Evolutionary conservation across 2,329 filamentous ascomycete genomes (phyloP).

Genomic region (Sarocladium kiliense): DNA sequence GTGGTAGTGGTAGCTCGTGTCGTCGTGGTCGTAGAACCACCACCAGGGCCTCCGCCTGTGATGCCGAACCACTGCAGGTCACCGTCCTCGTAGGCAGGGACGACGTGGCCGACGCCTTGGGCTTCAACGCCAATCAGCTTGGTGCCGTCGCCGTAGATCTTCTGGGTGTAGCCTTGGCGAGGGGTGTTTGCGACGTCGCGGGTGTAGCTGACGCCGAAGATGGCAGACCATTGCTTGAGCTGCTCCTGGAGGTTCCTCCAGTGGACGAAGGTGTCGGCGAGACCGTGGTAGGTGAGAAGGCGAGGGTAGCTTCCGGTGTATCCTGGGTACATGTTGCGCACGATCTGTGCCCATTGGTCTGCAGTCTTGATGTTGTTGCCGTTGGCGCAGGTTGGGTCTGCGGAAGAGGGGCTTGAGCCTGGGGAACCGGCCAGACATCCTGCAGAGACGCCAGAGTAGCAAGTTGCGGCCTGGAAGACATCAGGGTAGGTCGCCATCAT

Average conservation of each 20-base stretch:
- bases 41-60: slow-evolving; percentile 4
- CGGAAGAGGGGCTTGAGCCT: slow-evolving; percentile 3
- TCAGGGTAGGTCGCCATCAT: slow-evolving; percentile 49
- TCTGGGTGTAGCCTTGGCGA: slow-evolving; percentile 23
- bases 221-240: slow-evolving; percentile 17
- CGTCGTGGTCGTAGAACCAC: slow-evolving; percentile 3
- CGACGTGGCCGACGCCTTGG: slow-evolving; percentile 24
- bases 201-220: slow-evolving; percentile 16
- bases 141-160: slow-evolving; percentile 27
- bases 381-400: slow-evolving; percentile 44
- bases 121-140: slow-evolving; percentile 24
- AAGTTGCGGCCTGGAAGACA: slow-evolving; percentile 43
- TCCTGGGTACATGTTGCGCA: slow-evolving; percentile 41
- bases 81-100: slow-evolving; percentile 18
- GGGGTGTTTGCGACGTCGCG: slow-evolving; percentile 21
- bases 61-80: slow-evolving; percentile 17
- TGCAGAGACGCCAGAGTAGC: slow-evolving; percentile 45
- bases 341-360: slow-evolving; percentile 32
- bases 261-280: slow-evolving; percentile 17
- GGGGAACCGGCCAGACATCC: slow-evolving; percentile 46
- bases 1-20: neutral
- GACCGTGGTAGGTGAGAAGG: slow-evolving; percentile 55
- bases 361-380: slow-evolving; percentile 38
- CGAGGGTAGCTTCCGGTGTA: slow-evolving; percentile 41
- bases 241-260: slow-evolving; percentile 13